Evolutionary conservation across 345 rosid species (phyloP), one percentile per base, ranked within the genome.

Genomic region (Eucalyptus curtisii): DNA sequence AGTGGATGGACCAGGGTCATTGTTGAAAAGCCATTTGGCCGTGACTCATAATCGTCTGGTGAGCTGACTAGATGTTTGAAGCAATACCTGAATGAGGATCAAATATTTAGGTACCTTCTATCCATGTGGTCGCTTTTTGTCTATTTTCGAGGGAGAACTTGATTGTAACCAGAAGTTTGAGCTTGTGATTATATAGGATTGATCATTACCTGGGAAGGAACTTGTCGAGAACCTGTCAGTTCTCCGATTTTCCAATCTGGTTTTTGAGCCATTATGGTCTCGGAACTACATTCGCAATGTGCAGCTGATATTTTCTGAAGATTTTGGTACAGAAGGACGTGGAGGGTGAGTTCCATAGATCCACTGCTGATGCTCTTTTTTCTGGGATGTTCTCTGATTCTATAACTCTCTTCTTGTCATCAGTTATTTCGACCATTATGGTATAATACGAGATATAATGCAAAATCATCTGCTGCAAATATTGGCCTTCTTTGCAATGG

Each of bases 381-480:
- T 22, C 57, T 79, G 47, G 50, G 50, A 37, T 14, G 45, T 88
- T 45, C 49, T 85, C 88, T 86, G 76, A 37, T 61, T 81, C 66
- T 88, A 45, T 55, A 22, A 42, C 19, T 76, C 13, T 88, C 45
- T 20, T 49, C 53, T 45, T 84, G 24, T 37, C 33, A 71, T 64
- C 92, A 96, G 98, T 50, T 97, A 97, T 90, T 97, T 97, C 87
- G 99, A 96, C 86, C 90, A 94, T 90, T 97, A 97, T 89, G 99
- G 99, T 66, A 97, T 97, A 89, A 96, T 97, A 89, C 89, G 98
- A 84, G 99, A 97, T 89, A 96, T 97, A 92, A 96, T 96, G 99
- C 99, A 97, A 90, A 96, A 96, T 88, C 99, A 96, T 94, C 97
- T 97, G 86, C 90, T 97, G 89, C 99, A 97, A 95, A 97, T 97